Base-by-base conservation (phyloP, 352 stramenopile species). In the Phytophthora niederhauseri region DNA sequence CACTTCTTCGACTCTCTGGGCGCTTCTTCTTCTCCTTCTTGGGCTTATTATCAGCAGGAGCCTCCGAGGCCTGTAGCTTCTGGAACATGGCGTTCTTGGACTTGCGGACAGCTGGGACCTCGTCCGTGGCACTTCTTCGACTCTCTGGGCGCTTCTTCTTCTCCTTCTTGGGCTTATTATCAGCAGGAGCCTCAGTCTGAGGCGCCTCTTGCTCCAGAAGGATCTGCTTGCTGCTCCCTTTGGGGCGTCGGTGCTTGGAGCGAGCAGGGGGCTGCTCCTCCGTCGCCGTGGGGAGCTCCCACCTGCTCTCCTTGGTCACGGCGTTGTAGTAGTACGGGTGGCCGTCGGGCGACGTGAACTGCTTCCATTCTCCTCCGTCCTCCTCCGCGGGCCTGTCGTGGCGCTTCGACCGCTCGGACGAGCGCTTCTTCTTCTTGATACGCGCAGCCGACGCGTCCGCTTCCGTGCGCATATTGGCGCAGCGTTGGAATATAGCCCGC, bases 321-420 rank as follows among this genome's bases (percentile, higher is more conserved):
- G 78, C 66, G 43, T 92, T 92, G 67, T 90, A 90, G 61, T 85
- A 92, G 63, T 92, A 90, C 11, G 67, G 54, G 22, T 82, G 78
- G 3, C 84, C 84, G 38, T 92, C 84, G 4, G 82, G 81, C 19
- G 83, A 76, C 61, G 73, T 89, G 65, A 85, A 91, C 57, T 70
- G 53, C 65, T 86, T 66, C 83, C 83, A 92, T 61, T 70, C 69
- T 43, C 45, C 60, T 19, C 58, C 68, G 43, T 51, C 19, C 45
- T 51, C 19, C 45, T 11, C 19, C 12, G 45, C 30, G 30, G 30
- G 3, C 45, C 19, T 52, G 36, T 57, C 28, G 41, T 58, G 62
- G 4, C 53, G 62, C 41, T 57, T 43, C 7, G 58, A 65, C n/a
- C 26, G 64, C 50, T 61, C 64, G 11, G 64, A 56, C 31, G 54